Base-by-base conservation (phyloP, 805 yeast species). In the Yarrowia porcina region DNA sequence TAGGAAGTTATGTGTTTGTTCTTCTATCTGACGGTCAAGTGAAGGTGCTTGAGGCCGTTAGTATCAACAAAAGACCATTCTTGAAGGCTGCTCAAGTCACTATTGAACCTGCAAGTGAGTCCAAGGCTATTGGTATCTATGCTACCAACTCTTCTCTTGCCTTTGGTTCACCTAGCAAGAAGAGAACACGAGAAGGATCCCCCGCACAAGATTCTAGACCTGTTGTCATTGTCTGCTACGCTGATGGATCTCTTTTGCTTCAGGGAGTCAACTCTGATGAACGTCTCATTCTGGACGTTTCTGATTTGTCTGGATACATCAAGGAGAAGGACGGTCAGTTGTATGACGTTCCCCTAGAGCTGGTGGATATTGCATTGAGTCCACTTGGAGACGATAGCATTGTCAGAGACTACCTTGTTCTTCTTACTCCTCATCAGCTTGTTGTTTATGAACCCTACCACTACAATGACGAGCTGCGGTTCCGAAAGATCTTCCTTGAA, bases 381-480 rank as follows among this genome's bases (percentile, higher is more conserved):
- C 32, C 59, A 21, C 44, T 52, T 17, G 59, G 59, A 23, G 59
- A 52, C 18, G 59, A 52, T 5, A n/a, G 18, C 33, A 23, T 36
- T 13, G 23, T 36, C 10, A 27, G 49, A 15, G 61, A 56, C 30
- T 56, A 56, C 21, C 17, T 56, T 7, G 47, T 56, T 18, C 28
- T 56, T 4, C 35, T 56, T 4, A 56, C 61, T 4, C 49, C 47
- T 2, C 36, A 30, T 7, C 61, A 56, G 30, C 49, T 56, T 6
- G 61, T 56, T 5, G 61, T 56, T 6, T 56, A 56, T 20, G 61
- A 56, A 21, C 61, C 61, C 11, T 56, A 30, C 17, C 36, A 39
- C 18, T 39, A 28, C 39, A 39, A 56, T 18, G 49, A 39, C 20
- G 49, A 56, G 39, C 49, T 56, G 32, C 49, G 61, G 36, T 41